Base-by-base conservation (phyloP, 2,329 filamentous ascomycete genomes). In the Aspergillus vadensis region DNA sequence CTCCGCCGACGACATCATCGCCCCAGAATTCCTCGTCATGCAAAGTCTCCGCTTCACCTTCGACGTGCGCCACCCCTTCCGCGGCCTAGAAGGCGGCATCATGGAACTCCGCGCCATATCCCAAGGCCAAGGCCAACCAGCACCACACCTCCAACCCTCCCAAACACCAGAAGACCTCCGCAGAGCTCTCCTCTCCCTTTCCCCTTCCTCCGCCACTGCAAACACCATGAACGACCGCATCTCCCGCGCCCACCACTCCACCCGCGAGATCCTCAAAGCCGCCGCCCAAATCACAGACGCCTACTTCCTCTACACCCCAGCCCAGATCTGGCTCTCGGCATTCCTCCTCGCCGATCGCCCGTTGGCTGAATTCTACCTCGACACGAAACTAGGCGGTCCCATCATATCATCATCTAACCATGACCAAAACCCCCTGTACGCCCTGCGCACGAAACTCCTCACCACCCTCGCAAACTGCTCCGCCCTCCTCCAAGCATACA, bases 251-350 rank as follows among this genome's bases (percentile, higher is more conserved):
- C 92, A 96, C 72, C 81, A 82, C n/a, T 84, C 83, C 55, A 90
- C 93, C 0, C 85, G 90, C 44, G 86, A 88, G 19, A 83, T 91
- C 50, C 85, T 96, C 57, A 91, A 91, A 72, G 89, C 88, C 57
- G 90, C 91, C 59, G 91, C 92, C 0, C 81, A 96, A 54, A 84
- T 97, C 63, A 97, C 94, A 25, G 95, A 99, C 70, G 92, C 87
- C n/a, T 98, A 98, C 79, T 97, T 98, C 78, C 89, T 97, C 76
- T 98, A 91, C 78, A 94, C 94, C 0, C 95, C 95, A 0, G 90
- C 91, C 23, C 95, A 99, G 75, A 96, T 98, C 73, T 93, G 93
- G 88, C 84, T 98, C 61, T 89, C 91, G 0, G 88, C 93, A 0
- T 78, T 97, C 27, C 82, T 89, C 14, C 83, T 96, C 55, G 91